Base-by-base conservation (phyloP, 1,284 basidiomycete species). In the Moniliella sp. region DNA sequence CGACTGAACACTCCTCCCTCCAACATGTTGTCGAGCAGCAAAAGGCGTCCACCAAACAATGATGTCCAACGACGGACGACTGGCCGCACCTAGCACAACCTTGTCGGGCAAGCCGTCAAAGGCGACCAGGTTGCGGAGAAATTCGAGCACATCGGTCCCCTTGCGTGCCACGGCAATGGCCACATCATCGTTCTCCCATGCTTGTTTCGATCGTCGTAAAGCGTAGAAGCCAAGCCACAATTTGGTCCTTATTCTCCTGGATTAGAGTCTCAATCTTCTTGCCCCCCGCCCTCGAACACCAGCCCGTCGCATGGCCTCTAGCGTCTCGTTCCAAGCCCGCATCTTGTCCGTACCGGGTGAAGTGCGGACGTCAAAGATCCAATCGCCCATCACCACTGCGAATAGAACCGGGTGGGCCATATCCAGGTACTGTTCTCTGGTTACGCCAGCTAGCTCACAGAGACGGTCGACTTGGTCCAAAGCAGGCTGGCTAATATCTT, bases 391-490 rank as follows among this genome's bases (percentile, higher is more conserved):
- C n/a, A 7, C 21, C 8, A 23, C 7, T 7, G 21, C 21, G n/a
- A n/a, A 7, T 7, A 23, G 7, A n/a, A n/a, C 7, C n/a, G 21
- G 21, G 8, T n/a, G 7, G 21, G 8, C 7, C 8, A 23, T 23
- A 23, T 23, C 21, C 21, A 23, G 21, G 7, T 7, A 7, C 21
- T 7, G 7, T n/a, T 23, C 21, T 7, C 21, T 7, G 8, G 7
- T n/a, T n/a, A 23, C 21, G 21, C 21, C 8, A 23, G 21, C 21
- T n/a, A 23, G 7, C n/a, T 23, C n/a, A 23, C 21, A 23, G 21
- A 2, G 48, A 42, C 1, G 70, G 66, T 1, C 80, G 63, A 10
- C 70, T 57, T 13, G 75, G 68, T 39, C 69, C 69, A 14, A 86
- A 61, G 2, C 77, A 57, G 0, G 63, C 64, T 0, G 76, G 67